Percentiles rank a stretch among this genome's conserved stretches.
Conservation (phyloP, 495 filamentous ascomycete species). For the Aspergillus incahuasiensis region DNA sequence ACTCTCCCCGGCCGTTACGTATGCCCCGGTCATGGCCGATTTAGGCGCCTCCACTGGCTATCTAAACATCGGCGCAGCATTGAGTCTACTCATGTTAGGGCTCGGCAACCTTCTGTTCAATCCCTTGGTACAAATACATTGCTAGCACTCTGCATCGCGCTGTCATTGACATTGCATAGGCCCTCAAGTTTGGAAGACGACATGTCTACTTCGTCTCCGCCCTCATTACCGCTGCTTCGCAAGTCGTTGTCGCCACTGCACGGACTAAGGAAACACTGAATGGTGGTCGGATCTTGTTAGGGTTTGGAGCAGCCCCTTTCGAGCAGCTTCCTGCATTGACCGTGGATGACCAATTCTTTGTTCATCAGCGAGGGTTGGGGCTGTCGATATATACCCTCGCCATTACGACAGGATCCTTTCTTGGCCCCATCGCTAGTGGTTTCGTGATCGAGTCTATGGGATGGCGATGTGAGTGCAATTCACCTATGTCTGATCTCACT, state of each 20-base stretch:
- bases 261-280: neutral
- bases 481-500: neutral
- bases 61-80: neutral
- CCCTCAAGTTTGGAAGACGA: neutral
- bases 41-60: neutral
- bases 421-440: neutral
- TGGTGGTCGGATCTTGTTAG: neutral
- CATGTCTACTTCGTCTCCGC: neutral
- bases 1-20: neutral
- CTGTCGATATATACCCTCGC: neutral
- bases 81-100: neutral
- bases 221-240: neutral
- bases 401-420: neutral
- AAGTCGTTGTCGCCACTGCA: neutral
- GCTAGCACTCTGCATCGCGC: neutral
- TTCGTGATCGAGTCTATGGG: neutral
- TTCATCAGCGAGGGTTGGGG: neutral
- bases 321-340: neutral
- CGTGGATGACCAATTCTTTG: neutral
- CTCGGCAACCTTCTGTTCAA: neutral
- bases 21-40: neutral
- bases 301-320: neutral
- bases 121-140: neutral
- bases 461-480: neutral
- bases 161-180: neutral